Conservation (phyloP, 2,329 filamentous ascomycete species). For the Fusarium protoensiforme region DNA sequence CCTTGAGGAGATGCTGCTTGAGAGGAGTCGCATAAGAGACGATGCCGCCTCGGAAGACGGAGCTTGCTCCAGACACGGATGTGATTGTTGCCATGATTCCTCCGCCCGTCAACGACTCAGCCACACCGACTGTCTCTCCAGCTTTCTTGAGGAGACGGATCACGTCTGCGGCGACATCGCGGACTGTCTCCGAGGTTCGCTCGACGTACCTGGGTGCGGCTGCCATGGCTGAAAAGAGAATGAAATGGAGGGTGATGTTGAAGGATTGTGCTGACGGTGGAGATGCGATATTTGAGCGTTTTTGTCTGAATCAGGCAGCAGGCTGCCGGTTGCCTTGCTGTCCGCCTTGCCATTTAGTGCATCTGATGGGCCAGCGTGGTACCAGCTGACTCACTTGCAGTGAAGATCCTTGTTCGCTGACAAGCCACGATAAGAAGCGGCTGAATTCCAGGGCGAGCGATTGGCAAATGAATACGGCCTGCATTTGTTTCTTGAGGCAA, state of each 20-base stretch:
- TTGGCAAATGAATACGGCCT: neutral
- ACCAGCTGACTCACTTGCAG: neutral
- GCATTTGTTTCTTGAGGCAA: neutral
- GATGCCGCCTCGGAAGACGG: slow-evolving; percentile 47
- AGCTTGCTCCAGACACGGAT: slow-evolving; percentile 44
- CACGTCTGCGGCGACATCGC: slow-evolving; percentile 28
- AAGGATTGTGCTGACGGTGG: neutral
- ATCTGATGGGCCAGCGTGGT: neutral
- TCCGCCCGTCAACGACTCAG: slow-evolving; percentile 48
- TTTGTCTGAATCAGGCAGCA: neutral
- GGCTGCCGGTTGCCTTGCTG: neutral
- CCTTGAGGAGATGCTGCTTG: slow-evolving; percentile 43
- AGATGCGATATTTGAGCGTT: neutral
- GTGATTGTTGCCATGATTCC: slow-evolving; percentile 46
- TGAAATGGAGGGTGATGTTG: neutral
- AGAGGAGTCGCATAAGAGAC: slow-evolving; percentile 47
- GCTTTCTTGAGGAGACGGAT: slow-evolving; percentile 21
- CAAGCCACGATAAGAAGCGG: neutral
- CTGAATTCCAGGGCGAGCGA: neutral
- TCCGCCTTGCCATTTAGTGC: neutral
- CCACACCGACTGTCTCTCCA: slow-evolving; percentile 43
- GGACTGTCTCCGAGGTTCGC: slow-evolving; percentile 18
- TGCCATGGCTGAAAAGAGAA: slow-evolving; percentile 11
- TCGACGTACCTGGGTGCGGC: neutral
- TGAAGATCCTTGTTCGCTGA: neutral